Evolutionary conservation across 257 asterid species (phyloP), one percentile per base, ranked within the genome.

Genomic region (Perilla frutescens): DNA sequence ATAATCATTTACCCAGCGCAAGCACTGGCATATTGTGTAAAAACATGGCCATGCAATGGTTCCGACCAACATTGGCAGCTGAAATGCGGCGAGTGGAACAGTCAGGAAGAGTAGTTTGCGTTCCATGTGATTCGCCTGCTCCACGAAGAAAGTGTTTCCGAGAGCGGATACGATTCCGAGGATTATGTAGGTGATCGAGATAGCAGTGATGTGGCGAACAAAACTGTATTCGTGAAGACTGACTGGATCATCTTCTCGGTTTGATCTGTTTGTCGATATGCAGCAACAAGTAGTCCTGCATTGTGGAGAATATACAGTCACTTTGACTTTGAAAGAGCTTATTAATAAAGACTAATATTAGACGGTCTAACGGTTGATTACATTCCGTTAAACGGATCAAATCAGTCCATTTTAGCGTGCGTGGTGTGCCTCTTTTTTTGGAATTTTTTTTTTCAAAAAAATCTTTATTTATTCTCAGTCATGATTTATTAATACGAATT

Each of bases 101-200:
- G 11, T 61, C 2, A 62, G 29, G 68, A 62, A 72, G n/a, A 87
- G 84, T 2, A 88, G 31, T 29, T 70, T 77, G 48, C 74, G 83
- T 15, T 81, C 60, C 88, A 88, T 74, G 56, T 81, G 54, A n/a
- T 68, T 81, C 10, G 89, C 87, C 81, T 89, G 96, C 70, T 89
- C 91, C 1, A 84, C 54, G 8, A 89, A 89, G 85, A 85, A 89
- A 4, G 96, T 89, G 67, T 78, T 83, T 55, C 85, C 83, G 6
- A 78, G 43, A 0, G 96, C 86, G 47, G 82, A 77, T 1, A 87
- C 84, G 0, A 85, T 43, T 1, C 91, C 93, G 13, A 87, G 72
- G 0, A 81, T 11, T 40, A 89, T 64, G 81, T 84, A 85, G 59
- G 85, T 82, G 59, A 86, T 57, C 80, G 84, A 87, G 74, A 89